These are phyloP conservation scores for Colletotrichum incanum DNA, from an alignment of 2,329 filamentous ascomycete species.

Conservation along the genomic window DNA sequence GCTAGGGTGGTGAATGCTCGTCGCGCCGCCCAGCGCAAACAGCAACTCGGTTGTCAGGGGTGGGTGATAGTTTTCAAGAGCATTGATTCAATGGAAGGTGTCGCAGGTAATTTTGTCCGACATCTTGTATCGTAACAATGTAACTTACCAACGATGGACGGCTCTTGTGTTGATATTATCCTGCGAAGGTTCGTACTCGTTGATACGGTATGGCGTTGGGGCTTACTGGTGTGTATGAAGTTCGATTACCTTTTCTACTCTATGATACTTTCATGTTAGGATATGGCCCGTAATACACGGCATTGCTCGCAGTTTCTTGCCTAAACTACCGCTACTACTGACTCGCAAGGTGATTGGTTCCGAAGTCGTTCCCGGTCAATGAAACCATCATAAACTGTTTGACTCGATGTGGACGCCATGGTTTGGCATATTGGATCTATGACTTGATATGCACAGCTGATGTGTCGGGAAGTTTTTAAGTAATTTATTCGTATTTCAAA, in stretches of 20 bases:
- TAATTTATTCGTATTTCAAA: constrained; percentile 21
- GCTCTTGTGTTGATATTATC: neutral
- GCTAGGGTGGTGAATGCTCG: neutral
- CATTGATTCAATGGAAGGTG: neutral
- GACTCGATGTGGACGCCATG: neutral
- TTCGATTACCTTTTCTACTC: neutral
- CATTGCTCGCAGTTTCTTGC: neutral
- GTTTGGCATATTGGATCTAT: neutral
- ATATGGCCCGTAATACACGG: neutral
- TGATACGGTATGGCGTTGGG: neutral
- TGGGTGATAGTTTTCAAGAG: neutral
- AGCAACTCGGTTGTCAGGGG: neutral
- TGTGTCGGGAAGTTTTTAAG: too few species aligned
- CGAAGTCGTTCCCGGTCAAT: neutral
- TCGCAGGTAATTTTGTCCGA: neutral
- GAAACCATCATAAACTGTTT: neutral
- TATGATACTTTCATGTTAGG: too few species aligned
- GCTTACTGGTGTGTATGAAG: too few species aligned
- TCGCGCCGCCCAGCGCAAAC: neutral
- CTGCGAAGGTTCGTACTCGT: neutral
- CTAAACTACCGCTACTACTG: too few species aligned
- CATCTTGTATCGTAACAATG: neutral
- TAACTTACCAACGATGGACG: neutral
- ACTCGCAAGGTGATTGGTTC: neutral
- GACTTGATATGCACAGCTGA: neutral